Conservation (phyloP, 805 yeast species). For the Metschnikowia colocasiae region DNA sequence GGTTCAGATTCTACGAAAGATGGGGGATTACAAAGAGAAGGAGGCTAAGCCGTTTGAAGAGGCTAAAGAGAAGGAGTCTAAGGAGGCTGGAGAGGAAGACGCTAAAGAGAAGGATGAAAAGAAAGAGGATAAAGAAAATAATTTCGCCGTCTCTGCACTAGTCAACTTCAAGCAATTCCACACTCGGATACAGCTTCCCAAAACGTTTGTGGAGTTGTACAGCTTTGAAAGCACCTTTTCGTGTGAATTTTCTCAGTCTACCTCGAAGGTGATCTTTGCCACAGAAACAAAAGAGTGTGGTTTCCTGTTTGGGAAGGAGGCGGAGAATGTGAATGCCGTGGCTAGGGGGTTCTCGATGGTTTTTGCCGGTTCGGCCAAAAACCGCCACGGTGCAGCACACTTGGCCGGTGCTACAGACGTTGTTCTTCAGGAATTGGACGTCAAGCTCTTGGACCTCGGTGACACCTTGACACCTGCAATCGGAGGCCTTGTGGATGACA, state of each 20-base stretch:
- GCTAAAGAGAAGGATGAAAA: neutral
- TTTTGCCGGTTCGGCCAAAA: neutral
- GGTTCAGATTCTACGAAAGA: neutral
- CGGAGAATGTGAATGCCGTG: neutral
- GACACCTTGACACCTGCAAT: conserved; percentile 2
- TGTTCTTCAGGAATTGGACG: conserved; percentile 3
- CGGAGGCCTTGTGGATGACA: neutral
- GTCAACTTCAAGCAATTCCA: conserved; percentile 10
- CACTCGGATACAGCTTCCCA: conserved; percentile 3
- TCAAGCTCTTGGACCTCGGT: conserved; percentile 9
- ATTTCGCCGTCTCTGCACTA: neutral
- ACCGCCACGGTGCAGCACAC: neutral
- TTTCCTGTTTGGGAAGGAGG: conserved; percentile 2
- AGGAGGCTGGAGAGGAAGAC: neutral
- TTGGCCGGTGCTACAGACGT: conserved; percentile 3
- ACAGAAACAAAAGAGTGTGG: neutral
- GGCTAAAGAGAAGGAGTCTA: neutral
- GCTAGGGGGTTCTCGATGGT: neutral
- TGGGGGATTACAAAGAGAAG: neutral
- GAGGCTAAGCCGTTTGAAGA: too few species aligned
- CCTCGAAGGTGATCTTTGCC: neutral
- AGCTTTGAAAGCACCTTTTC: conserved; percentile 2
- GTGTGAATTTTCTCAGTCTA: neutral
- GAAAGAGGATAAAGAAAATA: neutral
- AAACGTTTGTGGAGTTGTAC: conserved; percentile 9